These are phyloP conservation scores for Ogataea hybrid DNA, from an alignment of 1,139 yeast genomes.

Conservation along the genomic window DNA sequence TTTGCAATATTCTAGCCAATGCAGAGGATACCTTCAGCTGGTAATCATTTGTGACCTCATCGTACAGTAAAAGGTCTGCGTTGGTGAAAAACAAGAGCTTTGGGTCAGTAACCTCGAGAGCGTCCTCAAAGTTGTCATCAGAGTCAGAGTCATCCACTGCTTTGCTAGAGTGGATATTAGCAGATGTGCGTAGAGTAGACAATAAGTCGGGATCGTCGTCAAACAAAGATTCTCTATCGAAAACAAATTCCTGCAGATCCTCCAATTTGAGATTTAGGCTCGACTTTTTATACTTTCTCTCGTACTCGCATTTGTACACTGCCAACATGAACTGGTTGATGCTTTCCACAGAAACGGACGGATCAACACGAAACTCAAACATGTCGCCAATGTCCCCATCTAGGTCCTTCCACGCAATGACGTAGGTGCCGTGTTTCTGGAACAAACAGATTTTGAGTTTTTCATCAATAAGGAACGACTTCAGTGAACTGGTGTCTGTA, in stretches of 20 bases:
- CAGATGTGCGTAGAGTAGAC: slow-evolving; percentile 15
- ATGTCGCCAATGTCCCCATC: slow-evolving; percentile 86
- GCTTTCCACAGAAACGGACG: slow-evolving; percentile 52
- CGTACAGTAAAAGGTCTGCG: slow-evolving; percentile 56
- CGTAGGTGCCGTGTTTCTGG: slow-evolving; percentile 40
- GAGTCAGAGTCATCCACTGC: slow-evolving; percentile 26
- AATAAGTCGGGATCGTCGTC: slow-evolving; percentile 19
- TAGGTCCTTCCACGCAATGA: slow-evolving; percentile 77
- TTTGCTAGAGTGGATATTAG: slow-evolving; percentile 16
- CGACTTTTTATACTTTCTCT: slow-evolving; percentile 63
- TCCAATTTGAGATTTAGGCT: slow-evolving; percentile 45
- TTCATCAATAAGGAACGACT: slow-evolving; percentile 64
- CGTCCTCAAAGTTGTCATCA: slow-evolving; percentile 30
- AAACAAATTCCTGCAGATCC: slow-evolving; percentile 58
- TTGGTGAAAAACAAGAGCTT: slow-evolving; percentile 16
- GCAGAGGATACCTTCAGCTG: slow-evolving; percentile 39
- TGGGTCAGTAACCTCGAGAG: slow-evolving; percentile 21
- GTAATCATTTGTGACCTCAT: slow-evolving; percentile 52
- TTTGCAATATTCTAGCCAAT: slow-evolving; percentile 42
- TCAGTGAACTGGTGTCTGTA: slow-evolving; percentile 45
- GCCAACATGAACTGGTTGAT: slow-evolving; percentile 64
- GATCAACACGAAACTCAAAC: slow-evolving; percentile 77
- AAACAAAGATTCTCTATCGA: slow-evolving; percentile 32
- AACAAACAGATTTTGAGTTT: slow-evolving; percentile 52
- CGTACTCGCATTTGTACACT: slow-evolving; percentile 70